These are phyloP conservation scores for Centella asiatica DNA, from an alignment of 129 eudicot species.

Conservation along the genomic window DNA sequence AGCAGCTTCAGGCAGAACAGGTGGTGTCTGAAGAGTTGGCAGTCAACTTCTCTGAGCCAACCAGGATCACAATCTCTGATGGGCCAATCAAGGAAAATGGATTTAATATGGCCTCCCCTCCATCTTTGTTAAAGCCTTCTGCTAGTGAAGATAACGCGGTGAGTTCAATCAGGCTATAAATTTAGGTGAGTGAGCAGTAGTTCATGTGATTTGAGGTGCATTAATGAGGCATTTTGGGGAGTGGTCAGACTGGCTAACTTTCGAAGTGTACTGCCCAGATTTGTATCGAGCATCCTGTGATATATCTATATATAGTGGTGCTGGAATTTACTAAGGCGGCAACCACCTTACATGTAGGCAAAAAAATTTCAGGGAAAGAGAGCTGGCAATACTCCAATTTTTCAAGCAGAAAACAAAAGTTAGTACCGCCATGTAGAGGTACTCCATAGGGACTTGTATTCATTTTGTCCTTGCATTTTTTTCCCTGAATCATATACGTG, in stretches of 20 bases:
- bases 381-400: not conserved
- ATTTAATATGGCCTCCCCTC: slow-evolving; percentile 21
- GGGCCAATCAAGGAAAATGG: slow-evolving; percentile 51
- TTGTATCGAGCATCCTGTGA: not conserved
- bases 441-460: not conserved
- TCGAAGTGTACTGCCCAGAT: not conserved
- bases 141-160: slow-evolving; percentile 35
- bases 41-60: slow-evolving; percentile 12
- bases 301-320: not conserved
- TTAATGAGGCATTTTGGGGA: not conserved
- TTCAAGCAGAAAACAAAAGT: not conserved
- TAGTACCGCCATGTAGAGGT: not conserved
- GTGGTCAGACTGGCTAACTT: not conserved
- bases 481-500: not conserved
- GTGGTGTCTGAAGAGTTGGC: slow-evolving; percentile 17
- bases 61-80: slow-evolving; percentile 13
- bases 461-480: not conserved
- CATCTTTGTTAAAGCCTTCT: slow-evolving; percentile 20
- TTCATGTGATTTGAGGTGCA: not conserved
- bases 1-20: slow-evolving; percentile 30
- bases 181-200: slow-evolving; percentile 23
- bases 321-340: not conserved
- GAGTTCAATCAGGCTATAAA: slow-evolving; percentile 23
- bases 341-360: not conserved
- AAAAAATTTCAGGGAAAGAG: not conserved